Evolutionary conservation across 177 flowering plant genomes (phyloP), one percentile per base, ranked within the genome.

Genomic region (Vitis hybrid): DNA sequence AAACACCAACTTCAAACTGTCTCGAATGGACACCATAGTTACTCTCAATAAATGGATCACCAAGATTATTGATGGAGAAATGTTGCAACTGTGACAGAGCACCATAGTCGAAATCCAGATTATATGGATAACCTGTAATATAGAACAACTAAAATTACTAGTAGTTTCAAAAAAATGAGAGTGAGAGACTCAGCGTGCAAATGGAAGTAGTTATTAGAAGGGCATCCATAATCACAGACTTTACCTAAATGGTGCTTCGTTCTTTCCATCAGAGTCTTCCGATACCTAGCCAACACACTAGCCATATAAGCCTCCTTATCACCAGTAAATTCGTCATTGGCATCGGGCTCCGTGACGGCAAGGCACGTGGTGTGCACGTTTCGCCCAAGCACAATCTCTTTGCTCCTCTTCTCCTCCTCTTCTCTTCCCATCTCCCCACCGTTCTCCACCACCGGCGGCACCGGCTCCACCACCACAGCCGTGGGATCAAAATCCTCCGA

Each of bases 21-120:
- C 99, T 89, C 18, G 98, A 95, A 78, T 95, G 99, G 12, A 95
- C 99, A 53, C 97, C 98, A 68, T 95, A 95, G 78, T 95, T 95
- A 82, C 99, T 95, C 78, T 95, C 99, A 63, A 95, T 93, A 65
- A 95, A 93, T 4, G 99, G 99, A 80, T 95, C 98, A 1, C 99
- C 99, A n/a, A 95, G 91, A 75, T 95, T 93, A 79, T 95, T 95
- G 59, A 95, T 95, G 48, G 98, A 93, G 74, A 93, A 95, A 78
- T 90, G 99, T 74, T 95, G 99, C 84, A 95, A 77, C 75, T 90
- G 99, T 39, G 69, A 77, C 69, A 95, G 81, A 61, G 97, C 97
- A 64, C 99, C 98, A 79, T 93, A 93, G 73, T 95, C 99, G 63
- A 93, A 93, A 79, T 95, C 99, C 81, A 95, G 77, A 80, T 95